These are phyloP conservation scores for Toxoplasma gondii DNA, from an alignment of 169 alveolate genomes.

Conservation along the genomic window DNA sequence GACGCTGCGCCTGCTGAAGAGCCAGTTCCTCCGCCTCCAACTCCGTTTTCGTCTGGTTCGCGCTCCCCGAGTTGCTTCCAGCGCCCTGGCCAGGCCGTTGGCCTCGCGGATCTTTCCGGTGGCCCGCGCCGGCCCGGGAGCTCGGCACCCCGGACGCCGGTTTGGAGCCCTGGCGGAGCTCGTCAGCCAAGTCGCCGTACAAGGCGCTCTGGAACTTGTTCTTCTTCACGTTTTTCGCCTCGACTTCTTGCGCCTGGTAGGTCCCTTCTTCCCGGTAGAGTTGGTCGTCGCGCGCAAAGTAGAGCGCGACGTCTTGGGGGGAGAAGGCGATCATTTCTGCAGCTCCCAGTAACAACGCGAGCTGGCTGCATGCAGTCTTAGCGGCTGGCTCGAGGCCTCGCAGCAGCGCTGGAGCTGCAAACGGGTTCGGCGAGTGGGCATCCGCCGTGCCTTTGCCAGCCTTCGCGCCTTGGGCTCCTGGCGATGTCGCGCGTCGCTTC, in stretches of 20 bases:
- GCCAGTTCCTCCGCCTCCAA: slow-evolving; percentile 4
- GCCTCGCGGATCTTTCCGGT: neutral
- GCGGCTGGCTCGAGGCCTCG: neutral
- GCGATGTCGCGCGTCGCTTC: neutral
- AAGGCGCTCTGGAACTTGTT: slow-evolving; percentile 22
- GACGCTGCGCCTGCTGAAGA: neutral
- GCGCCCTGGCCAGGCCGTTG: neutral
- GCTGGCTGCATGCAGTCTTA: slow-evolving; percentile 18
- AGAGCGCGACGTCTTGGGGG: slow-evolving; percentile 27
- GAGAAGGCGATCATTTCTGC: neutral
- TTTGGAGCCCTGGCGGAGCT: neutral
- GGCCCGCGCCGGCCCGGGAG: slow-evolving; percentile 15
- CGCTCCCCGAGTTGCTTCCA: neutral
- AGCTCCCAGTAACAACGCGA: neutral
- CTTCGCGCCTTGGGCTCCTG: neutral
- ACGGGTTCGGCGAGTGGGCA: too few relatives aligned
- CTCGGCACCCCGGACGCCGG: neutral
- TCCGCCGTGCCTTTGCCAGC: too few relatives aligned
- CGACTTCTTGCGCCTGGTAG: slow-evolving; percentile 28
- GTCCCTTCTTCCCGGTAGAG: slow-evolving; percentile 38
- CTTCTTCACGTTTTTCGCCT: slow-evolving; percentile 23
- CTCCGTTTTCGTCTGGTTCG: slow-evolving; percentile 24
- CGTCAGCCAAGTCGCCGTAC: slow-evolving; percentile 40
- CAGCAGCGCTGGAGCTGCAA: neutral
- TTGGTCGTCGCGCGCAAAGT: slow-evolving; percentile 23